A percentile compares a stretch with the other conserved stretches of the same genome.
These are phyloP conservation scores for Strombidium stylifer DNA, from an alignment of 73 alveolate species.

Conservation along the genomic window DNA sequence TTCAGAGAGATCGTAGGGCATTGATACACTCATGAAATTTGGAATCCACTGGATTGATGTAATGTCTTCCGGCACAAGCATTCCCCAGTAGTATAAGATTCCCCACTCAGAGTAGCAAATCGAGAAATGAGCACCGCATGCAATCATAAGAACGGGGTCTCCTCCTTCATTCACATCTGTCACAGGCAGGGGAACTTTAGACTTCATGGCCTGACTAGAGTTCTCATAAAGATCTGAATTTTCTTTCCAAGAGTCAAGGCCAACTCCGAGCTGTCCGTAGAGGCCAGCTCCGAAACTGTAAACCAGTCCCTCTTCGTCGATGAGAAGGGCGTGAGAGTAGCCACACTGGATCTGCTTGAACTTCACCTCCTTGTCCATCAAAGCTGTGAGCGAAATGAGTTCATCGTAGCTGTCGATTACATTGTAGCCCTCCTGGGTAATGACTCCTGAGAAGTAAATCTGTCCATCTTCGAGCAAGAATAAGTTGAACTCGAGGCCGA, in stretches of 20 bases:
- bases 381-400: slow-evolving; percentile 11
- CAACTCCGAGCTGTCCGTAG: slow-evolving; percentile 60
- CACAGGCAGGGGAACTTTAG: slow-evolving; percentile 39
- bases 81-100: slow-evolving; percentile 54
- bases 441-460: slow-evolving; percentile 42
- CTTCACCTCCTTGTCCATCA: slow-evolving; percentile 38
- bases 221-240: too few species aligned
- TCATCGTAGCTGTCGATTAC: slow-evolving; percentile 41
- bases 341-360: slow-evolving; percentile 43
- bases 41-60: slow-evolving; percentile 47
- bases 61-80: slow-evolving; percentile 53
- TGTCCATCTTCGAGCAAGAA: slow-evolving; percentile 40
- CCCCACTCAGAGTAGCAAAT: slow-evolving; percentile 56
- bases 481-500: slow-evolving; percentile 52
- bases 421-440: slow-evolving; percentile 46
- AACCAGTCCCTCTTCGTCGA: slow-evolving; percentile 20
- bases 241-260: slow-evolving; percentile 14
- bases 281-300: slow-evolving; percentile 56
- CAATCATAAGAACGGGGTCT: slow-evolving; percentile 24
- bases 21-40: slow-evolving; percentile 22
- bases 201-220: not conserved
- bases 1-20: slow-evolving; percentile 15
- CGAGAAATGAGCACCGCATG: slow-evolving; percentile 63
- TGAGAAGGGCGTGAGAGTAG: slow-evolving; percentile 49
- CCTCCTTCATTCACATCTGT: slow-evolving; percentile 44